A percentile compares a stretch with the other conserved stretches of the same genome.
These are phyloP conservation scores for Conoideocrella luteorostrata DNA, from an alignment of 2,329 filamentous ascomycete genomes.

Conservation along the genomic window DNA sequence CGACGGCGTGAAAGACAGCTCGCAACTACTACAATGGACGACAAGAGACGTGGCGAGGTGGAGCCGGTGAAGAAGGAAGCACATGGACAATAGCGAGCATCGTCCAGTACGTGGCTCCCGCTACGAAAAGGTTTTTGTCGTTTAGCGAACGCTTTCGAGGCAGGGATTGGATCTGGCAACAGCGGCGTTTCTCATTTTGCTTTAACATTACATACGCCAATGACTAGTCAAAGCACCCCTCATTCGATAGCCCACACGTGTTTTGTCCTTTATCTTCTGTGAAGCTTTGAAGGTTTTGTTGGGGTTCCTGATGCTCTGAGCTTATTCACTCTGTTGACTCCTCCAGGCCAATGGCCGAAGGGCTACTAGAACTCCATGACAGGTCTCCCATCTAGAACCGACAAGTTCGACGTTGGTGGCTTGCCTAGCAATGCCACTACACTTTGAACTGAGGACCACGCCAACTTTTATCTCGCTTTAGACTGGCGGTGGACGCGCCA, in stretches of 20 bases:
- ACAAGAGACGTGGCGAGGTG: slow-evolving; percentile 7
- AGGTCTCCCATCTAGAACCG: neutral
- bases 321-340: neutral
- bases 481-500: neutral
- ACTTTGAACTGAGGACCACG: neutral
- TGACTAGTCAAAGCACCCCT: slow-evolving; percentile 5
- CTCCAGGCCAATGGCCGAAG: neutral
- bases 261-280: neutral
- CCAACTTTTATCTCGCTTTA: neutral
- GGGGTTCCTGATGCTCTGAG: neutral
- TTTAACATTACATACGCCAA: slow-evolving; percentile 3
- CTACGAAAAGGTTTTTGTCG: slow-evolving; percentile 19
- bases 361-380: neutral
- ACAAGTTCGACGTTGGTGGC: neutral
- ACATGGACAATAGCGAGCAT: slow-evolving; percentile 29
- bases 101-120: slow-evolving; percentile 23
- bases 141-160: slow-evolving; percentile 20
- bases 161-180: slow-evolving; percentile 23
- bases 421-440: neutral
- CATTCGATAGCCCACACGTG: neutral
- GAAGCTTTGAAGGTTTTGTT: neutral
- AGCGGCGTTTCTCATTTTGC: slow-evolving; percentile 14
- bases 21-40: slow-evolving; percentile 1
- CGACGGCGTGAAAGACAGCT: neutral
- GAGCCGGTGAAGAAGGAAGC: slow-evolving; percentile 8